These are phyloP conservation scores for Psilocybe azurescens DNA, from an alignment of 768 basidiomycete species.

Conservation along the genomic window DNA sequence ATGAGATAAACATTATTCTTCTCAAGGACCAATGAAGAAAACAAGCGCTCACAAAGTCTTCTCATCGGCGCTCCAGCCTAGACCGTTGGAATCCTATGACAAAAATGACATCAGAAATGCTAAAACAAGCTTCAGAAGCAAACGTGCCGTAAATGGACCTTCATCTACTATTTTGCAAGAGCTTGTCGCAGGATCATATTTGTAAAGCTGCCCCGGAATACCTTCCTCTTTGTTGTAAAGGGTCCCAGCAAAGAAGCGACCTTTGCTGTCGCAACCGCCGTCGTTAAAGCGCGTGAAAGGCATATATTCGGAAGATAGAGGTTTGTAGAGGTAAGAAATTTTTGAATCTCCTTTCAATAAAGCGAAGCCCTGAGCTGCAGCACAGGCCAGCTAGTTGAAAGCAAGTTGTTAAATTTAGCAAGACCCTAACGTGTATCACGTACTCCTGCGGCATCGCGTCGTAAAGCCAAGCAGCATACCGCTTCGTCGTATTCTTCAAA, in stretches of 20 bases:
- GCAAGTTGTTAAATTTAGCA: constrained; percentile 3
- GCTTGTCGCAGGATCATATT: constrained; percentile 57
- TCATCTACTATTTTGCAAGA: constrained; percentile 58
- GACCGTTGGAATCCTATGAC: constrained; percentile 62
- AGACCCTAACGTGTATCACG: constrained; percentile 16
- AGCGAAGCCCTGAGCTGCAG: constrained; percentile 62
- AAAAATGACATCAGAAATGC: constrained; percentile 15
- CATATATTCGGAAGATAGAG: constrained; percentile 47
- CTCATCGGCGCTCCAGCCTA: constrained; percentile 68
- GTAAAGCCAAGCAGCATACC: constrained; percentile 62
- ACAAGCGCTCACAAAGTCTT: constrained; percentile 54
- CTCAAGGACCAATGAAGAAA: neutral
- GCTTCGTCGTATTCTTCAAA: constrained; percentile 58
- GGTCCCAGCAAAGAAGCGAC: constrained; percentile 73
- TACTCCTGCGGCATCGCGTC: constrained; percentile 52
- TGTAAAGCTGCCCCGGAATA: constrained; percentile 62
- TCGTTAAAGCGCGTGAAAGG: constrained; percentile 69
- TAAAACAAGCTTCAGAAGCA: constrained; percentile 8
- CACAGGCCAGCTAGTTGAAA: constrained; percentile 56
- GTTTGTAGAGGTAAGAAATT: constrained; percentile 55
- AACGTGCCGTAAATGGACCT: constrained; percentile 67
- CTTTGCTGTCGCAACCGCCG: constrained; percentile 67
- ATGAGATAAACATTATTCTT: constrained; percentile 12
- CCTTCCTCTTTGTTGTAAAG: constrained; percentile 52
- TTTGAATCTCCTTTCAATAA: constrained; percentile 47